A percentile compares a stretch with the other conserved stretches of the same genome.
phyloP scores from a whole-genome alignment of 768 basidiomycete species.

The Russula emetica region DNA sequence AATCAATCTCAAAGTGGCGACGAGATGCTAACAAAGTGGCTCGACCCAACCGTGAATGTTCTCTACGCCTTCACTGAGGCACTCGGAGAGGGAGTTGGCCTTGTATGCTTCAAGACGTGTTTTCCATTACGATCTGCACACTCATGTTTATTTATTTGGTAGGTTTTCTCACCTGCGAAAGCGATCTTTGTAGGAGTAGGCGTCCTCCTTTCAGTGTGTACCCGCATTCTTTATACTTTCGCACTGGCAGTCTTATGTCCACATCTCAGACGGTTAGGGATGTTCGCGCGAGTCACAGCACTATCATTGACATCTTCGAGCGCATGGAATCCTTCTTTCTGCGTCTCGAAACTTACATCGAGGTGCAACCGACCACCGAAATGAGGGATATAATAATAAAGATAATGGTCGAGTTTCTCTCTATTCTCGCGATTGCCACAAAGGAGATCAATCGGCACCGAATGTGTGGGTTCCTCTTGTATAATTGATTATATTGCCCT shows the following conservation, averaged over 20 bases:
- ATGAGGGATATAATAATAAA: neutral
- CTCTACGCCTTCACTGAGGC: neutral
- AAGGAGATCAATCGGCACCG: neutral
- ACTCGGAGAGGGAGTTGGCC: neutral
- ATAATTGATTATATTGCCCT: too few species aligned
- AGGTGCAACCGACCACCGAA: neutral
- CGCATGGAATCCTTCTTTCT: neutral
- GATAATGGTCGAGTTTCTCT: slow-evolving; percentile 2
- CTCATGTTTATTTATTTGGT: neutral
- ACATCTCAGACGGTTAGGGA: neutral
- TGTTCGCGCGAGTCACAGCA: neutral
- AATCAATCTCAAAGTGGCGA: neutral
- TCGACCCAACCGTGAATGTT: neutral
- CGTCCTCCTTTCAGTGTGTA: slow-evolving; percentile 1
- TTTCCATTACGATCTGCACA: too few species aligned
- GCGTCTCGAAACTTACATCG: too few species aligned
- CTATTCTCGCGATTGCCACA: neutral
- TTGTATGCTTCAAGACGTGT: neutral
- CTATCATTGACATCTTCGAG: neutral
- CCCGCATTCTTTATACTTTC: too few species aligned
- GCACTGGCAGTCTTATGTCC: neutral
- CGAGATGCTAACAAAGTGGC: neutral
- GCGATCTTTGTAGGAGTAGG: neutral
- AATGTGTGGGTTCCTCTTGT: neutral
- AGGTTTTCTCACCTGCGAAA: neutral